phyloP scores from a whole-genome alignment of 805 yeast genomes.

The Saccharomycopsis selenospora region DNA sequence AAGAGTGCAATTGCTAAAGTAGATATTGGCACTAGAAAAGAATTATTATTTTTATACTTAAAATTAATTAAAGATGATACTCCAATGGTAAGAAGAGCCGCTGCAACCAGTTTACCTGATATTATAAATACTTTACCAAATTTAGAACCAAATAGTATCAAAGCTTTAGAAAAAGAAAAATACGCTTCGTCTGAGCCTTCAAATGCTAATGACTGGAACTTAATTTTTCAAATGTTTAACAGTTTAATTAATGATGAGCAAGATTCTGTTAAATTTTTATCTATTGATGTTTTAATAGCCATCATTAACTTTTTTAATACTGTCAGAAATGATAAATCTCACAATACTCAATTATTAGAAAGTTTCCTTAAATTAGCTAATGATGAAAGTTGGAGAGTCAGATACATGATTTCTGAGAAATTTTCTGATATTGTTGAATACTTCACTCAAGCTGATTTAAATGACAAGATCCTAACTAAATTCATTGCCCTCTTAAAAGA shows the following conservation, averaged over 20 bases:
- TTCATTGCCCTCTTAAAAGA: constrained; percentile 78
- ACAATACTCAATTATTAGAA: constrained; percentile 54
- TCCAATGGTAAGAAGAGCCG: constrained; percentile 96
- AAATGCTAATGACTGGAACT: constrained; percentile 63
- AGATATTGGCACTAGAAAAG: constrained; percentile 46
- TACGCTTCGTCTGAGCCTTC: constrained; percentile 29
- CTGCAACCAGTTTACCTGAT: constrained; percentile 76
- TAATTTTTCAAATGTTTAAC: constrained; percentile 76
- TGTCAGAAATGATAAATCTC: constrained; percentile 44
- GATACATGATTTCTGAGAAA: constrained; percentile 96
- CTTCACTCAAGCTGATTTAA: constrained; percentile 50
- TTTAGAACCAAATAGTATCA: constrained; percentile 14
- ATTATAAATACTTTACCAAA: constrained; percentile 55
- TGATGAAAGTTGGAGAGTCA: constrained; percentile 96
- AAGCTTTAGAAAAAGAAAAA: constrained; percentile 11
- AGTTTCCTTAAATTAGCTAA: constrained; percentile 64
- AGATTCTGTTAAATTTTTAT: constrained; percentile 87
- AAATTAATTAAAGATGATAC: constrained; percentile 82
- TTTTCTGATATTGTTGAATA: constrained; percentile 66
- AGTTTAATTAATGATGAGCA: constrained; percentile 75
- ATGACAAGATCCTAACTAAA: constrained; percentile 41
- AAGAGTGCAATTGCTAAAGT: constrained; percentile 60
- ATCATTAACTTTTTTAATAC: constrained; percentile 63
- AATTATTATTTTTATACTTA: constrained; percentile 57
- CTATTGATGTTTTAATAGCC: constrained; percentile 82